Percentiles rank a stretch among this genome's conserved stretches.
Evolutionary conservation across 768 basidiomycete species (phyloP).

Genomic region (Mycena albidolilacea): DNA sequence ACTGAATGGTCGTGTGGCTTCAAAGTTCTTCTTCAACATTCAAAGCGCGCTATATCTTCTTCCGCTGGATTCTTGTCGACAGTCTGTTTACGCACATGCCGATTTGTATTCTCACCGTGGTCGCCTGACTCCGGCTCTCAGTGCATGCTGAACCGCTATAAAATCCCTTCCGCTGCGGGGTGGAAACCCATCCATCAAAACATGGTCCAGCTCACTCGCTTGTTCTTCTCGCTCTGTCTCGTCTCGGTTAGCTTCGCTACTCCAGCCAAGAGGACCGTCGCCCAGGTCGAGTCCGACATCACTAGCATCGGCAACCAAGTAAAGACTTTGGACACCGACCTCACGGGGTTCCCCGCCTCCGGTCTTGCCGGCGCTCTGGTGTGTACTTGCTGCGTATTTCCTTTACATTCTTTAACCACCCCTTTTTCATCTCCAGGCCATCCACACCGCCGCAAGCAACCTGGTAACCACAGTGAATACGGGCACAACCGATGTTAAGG

Average conservation of each 20-base stretch:
- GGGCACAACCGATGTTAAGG: slow-evolving; percentile 47
- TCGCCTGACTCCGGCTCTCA: slow-evolving; percentile 24
- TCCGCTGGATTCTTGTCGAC: not conserved
- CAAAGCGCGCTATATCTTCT: not conserved
- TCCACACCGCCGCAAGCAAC: slow-evolving; percentile 44
- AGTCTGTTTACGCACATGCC: not conserved
- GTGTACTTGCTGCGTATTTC: slow-evolving; percentile 37
- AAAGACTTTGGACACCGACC: slow-evolving; percentile 45
- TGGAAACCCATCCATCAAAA: slow-evolving; percentile 19
- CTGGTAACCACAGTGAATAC: slow-evolving; percentile 42
- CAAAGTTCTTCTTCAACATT: not conserved
- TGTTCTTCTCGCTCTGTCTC: slow-evolving; percentile 30
- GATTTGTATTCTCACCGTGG: slow-evolving; percentile 8
- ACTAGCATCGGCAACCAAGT: slow-evolving; percentile 43
- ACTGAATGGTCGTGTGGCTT: not conserved
- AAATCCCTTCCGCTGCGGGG: not conserved
- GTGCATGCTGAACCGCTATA: slow-evolving; percentile 16
- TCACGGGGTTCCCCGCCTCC: slow-evolving; percentile 46
- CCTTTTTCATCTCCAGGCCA: slow-evolving; percentile 37
- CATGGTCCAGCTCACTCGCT: slow-evolving; percentile 37
- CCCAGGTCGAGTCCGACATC: slow-evolving; percentile 47
- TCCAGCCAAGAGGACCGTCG: slow-evolving; percentile 42
- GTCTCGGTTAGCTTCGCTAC: slow-evolving; percentile 26
- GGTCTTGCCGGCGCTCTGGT: slow-evolving; percentile 48
- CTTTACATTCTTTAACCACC: not conserved